Evolutionary conservation across 73 alveolate species (phyloP), one percentile per base, ranked within the genome.

Genomic region (Symbiodinium pilosum): DNA sequence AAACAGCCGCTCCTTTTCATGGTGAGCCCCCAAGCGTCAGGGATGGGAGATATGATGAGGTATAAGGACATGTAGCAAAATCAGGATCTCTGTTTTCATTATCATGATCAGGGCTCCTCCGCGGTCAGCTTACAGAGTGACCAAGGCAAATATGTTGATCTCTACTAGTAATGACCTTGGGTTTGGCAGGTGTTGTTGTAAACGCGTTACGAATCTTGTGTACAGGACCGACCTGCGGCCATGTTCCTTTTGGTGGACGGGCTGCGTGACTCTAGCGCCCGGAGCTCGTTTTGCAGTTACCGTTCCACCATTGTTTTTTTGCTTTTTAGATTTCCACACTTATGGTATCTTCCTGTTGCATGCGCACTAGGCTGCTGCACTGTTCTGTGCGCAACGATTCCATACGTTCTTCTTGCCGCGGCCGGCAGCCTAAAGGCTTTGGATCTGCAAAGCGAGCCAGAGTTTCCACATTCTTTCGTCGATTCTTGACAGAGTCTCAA

Each of bases 181-280:
- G 86, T 32, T 73, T 34, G 28, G 52, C n/a, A n/a, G n/a, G 30
- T 77, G 9, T 5, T 75, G 86, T 14, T n/a, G 16, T 30, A 18
- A 32, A 16, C 0, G 8, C 38, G 8, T 24, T 12, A 51, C 28
- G 83, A 16, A 16, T 0, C 41, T 2, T 18, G 18, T 39, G 7
- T 73, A 24, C 6, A 91, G 97, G 97, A 91, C 40, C 97, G 88
- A 28, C 97, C 97, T 2, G 97, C 97, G 26, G 97, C 97, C 6
- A 41, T 91, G 97, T 71, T 91, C 68, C 97, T 91, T 69, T 88
- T 91, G 87, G 97, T 91, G 24, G 97, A 91, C 32, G 97, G 97
- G 16, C 89, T 91, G 36, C 47, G 97, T 34, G 97, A 91, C 32
- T 43, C 97, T 38, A 91, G 97, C 77, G 97, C 36, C 41, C 34